Percentiles rank a stretch among this genome's conserved stretches.
These are phyloP conservation scores for Dactylonectria estremocensis DNA, from an alignment of 2,329 filamentous ascomycete species.

Conservation along the genomic window DNA sequence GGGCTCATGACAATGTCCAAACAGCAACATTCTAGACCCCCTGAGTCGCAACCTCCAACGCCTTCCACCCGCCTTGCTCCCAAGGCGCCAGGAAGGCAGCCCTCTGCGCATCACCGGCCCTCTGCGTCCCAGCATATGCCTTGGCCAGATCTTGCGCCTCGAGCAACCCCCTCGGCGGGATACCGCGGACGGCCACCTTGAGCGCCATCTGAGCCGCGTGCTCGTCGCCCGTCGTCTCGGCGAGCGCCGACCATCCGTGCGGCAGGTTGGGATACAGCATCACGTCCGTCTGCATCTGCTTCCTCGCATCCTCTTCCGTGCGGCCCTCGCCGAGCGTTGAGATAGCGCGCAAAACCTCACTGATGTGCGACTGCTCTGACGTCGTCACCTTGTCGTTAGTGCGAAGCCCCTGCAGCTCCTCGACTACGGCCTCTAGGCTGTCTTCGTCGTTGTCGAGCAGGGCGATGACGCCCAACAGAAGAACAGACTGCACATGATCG, in stretches of 20 bases:
- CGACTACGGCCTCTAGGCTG: slow-evolving; percentile 83
- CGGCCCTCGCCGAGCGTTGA: slow-evolving; percentile 70
- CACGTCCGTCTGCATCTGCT: slow-evolving; percentile 81
- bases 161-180: slow-evolving; percentile 80
- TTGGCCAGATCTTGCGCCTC: slow-evolving; percentile 78
- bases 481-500: slow-evolving; percentile 83
- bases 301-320: slow-evolving; percentile 66
- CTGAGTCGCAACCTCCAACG: slow-evolving; percentile 58
- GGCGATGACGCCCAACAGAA: slow-evolving; percentile 87
- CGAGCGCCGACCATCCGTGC: slow-evolving; percentile 85
- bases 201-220: slow-evolving; percentile 83
- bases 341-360: slow-evolving; percentile 82
- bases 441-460: slow-evolving; percentile 85
- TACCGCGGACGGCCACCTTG: slow-evolving; percentile 80
- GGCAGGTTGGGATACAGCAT: slow-evolving; percentile 86
- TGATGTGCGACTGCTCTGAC: slow-evolving; percentile 77
- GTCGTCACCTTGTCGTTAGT: slow-evolving; percentile 75
- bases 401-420: slow-evolving; percentile 82
- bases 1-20: slow-evolving; percentile 21
- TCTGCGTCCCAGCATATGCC: slow-evolving; percentile 82
- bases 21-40: slow-evolving; percentile 34
- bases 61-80: slow-evolving; percentile 76
- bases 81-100: slow-evolving; percentile 88
- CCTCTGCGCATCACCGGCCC: slow-evolving; percentile 80
- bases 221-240: slow-evolving; percentile 69